A percentile compares a stretch with the other conserved stretches of the same genome.
Evolutionary conservation across 345 rosid species (phyloP).

Genomic region (Citrus hindsii): DNA sequence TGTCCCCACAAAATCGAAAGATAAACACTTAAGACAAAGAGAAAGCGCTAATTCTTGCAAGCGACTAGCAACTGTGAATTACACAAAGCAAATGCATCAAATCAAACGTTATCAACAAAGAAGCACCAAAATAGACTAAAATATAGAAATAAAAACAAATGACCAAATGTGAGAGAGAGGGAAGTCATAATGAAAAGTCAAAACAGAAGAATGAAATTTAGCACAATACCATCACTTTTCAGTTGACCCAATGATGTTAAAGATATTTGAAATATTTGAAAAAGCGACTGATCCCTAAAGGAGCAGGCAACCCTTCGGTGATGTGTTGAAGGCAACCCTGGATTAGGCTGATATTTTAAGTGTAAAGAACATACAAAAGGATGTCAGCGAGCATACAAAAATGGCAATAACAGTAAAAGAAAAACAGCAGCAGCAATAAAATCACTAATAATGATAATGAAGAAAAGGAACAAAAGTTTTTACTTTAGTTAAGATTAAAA

Average conservation of each 20-base stretch:
- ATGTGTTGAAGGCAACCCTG: slow-evolving; percentile 76
- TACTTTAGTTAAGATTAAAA: neutral
- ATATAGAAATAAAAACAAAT: neutral
- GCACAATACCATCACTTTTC: slow-evolving; percentile 80
- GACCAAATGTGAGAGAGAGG: neutral
- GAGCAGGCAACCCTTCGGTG: slow-evolving; percentile 93
- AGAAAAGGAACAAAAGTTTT: neutral
- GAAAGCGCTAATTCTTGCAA: slow-evolving; percentile 97
- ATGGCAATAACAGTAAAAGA: neutral
- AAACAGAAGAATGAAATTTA: slow-evolving; percentile 10
- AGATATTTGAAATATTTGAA: slow-evolving; percentile 90
- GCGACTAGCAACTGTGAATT: slow-evolving; percentile 55
- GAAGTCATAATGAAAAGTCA: neutral
- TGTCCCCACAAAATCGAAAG: slow-evolving; percentile 98
- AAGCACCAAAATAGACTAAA: neutral
- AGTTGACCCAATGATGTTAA: slow-evolving; percentile 82
- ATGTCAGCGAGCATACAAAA: slow-evolving; percentile 18
- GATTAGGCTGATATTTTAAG: slow-evolving; percentile 55
- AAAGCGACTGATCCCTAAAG: slow-evolving; percentile 91
- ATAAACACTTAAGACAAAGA: slow-evolving; percentile 88
- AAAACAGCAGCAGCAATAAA: neutral
- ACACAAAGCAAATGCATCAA: slow-evolving; percentile 19
- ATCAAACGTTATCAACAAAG: neutral
- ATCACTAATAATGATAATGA: neutral
- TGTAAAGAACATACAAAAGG: slow-evolving; percentile 18